Evolutionary conservation across 306 rosid genomes (phyloP).

Genomic region (Casuarina glauca): DNA sequence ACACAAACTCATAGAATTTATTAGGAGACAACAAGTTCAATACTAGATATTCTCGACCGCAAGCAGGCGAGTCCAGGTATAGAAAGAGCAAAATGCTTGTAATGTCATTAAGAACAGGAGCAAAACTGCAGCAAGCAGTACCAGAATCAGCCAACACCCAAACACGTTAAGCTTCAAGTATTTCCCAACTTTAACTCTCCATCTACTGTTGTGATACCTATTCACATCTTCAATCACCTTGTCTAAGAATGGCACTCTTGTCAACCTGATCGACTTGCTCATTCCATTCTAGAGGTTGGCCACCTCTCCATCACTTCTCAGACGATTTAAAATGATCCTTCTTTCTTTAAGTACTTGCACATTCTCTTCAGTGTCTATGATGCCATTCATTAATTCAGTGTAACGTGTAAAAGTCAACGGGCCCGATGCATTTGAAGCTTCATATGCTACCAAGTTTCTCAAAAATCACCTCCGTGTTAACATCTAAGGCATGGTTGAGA

Average conservation of each 20-base stretch:
- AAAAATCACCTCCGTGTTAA: conserved; percentile 53
- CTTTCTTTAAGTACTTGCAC: conserved; percentile 50
- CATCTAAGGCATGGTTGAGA: conserved; percentile 54
- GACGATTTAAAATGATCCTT: conserved; percentile 57
- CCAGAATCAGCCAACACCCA: conserved; percentile 63
- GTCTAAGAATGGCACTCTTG: conserved; percentile 63
- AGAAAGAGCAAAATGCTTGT: conserved; percentile 45
- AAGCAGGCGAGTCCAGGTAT: conserved; percentile 30
- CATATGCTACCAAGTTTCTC: conserved; percentile 75
- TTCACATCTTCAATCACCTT: conserved; percentile 75
- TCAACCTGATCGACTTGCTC: conserved; percentile 65
- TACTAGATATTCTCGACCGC: not conserved
- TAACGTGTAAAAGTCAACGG: conserved; percentile 62
- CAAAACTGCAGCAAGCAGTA: conserved; percentile 52
- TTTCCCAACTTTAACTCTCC: conserved; percentile 56
- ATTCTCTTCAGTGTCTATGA: conserved; percentile 65
- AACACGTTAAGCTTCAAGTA: conserved; percentile 52
- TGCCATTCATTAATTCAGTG: conserved; percentile 76
- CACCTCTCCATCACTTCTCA: conserved; percentile 70
- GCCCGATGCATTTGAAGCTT: conserved; percentile 65
- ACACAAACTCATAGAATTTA: too few relatives aligned
- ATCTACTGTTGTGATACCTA: conserved; percentile 53
- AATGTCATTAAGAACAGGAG: conserved; percentile 52
- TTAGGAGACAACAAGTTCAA: too few relatives aligned
- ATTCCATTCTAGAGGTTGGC: conserved; percentile 69